A percentile compares a stretch with the other conserved stretches of the same genome.
These are phyloP conservation scores for Austroboletus novae-zelandiae DNA, from an alignment of 1,284 basidiomycete genomes.

Conservation along the genomic window DNA sequence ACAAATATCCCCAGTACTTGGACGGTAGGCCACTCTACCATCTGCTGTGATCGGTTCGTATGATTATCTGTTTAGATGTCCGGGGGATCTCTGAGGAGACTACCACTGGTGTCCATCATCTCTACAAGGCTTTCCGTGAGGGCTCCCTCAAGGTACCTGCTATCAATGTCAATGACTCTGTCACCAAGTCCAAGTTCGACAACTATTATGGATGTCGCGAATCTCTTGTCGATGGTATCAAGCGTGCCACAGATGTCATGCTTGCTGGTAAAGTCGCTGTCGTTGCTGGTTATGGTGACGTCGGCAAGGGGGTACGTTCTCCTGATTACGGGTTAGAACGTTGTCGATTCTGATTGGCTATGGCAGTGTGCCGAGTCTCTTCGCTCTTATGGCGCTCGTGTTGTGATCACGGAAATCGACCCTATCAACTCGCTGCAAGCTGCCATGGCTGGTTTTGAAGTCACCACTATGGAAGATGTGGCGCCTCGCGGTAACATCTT, in stretches of 20 bases:
- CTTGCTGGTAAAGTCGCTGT: conserved; percentile 99
- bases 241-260: conserved; percentile 99
- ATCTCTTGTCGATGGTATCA: conserved; percentile 99
- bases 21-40: conserved; percentile 44
- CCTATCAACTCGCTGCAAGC: conserved; percentile 99
- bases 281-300: conserved; percentile 98
- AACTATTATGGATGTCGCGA: conserved; percentile 98
- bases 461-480: conserved; percentile 97
- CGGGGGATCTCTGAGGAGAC: conserved; percentile 98
- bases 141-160: conserved; percentile 97
- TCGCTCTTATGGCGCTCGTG: conserved; percentile 94
- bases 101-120: conserved; percentile 98
- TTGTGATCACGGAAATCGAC: conserved; percentile 97
- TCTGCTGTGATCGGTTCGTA: not conserved
- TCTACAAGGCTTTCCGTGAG: conserved; percentile 97
- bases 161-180: conserved; percentile 99
- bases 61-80: conserved; percentile 53
- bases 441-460: conserved; percentile 99
- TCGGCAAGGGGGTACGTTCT: conserved; percentile 86
- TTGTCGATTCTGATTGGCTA: conserved; percentile 9
- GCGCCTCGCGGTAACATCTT: conserved; percentile 90
- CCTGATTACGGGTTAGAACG: not conserved
- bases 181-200: conserved; percentile 99
- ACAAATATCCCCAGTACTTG: conserved; percentile 92
- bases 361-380: conserved; percentile 94